Evolutionary conservation across 2,329 filamentous ascomycete genomes (phyloP).

Genomic region (Colletotrichum liaoningense): DNA sequence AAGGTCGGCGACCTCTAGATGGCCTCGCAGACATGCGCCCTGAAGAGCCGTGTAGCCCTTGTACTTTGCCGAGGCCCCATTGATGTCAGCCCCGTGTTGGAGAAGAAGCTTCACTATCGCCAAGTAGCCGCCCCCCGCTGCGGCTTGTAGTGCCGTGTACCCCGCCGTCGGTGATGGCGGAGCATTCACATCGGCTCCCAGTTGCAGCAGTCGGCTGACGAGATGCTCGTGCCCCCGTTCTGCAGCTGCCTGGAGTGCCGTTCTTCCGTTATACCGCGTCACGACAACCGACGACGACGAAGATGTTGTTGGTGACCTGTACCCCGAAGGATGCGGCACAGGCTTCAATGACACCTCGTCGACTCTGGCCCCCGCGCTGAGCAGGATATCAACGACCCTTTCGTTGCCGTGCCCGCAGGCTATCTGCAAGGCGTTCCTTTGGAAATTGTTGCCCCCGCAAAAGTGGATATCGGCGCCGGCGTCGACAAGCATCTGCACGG

Average conservation of each 20-base stretch:
- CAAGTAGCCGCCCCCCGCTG: slow-evolving; percentile 28
- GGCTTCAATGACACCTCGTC: slow-evolving; percentile 32
- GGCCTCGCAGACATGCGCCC: slow-evolving; percentile 46
- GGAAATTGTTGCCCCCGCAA: slow-evolving; percentile 47
- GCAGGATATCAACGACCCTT: slow-evolving; percentile 40
- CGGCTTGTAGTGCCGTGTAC: slow-evolving; percentile 39
- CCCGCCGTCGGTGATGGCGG: slow-evolving; percentile 33
- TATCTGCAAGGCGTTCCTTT: slow-evolving; percentile 50
- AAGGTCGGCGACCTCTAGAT: slow-evolving; percentile 43
- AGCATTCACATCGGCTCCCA: slow-evolving; percentile 46
- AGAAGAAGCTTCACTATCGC: slow-evolving; percentile 34
- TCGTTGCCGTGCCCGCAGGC: slow-evolving; percentile 45
- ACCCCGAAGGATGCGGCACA: not conserved
- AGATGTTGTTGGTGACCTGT: not conserved
- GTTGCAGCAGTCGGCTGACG: slow-evolving; percentile 42
- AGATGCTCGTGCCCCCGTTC: slow-evolving; percentile 43
- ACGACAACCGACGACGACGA: slow-evolving; percentile 24
- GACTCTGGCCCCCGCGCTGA: slow-evolving; percentile 43
- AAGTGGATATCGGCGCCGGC: slow-evolving; percentile 47
- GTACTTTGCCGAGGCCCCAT: slow-evolving; percentile 29
- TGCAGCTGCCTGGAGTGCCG: slow-evolving; percentile 50
- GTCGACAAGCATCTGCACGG: slow-evolving; percentile 43
- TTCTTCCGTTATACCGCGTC: slow-evolving; percentile 49
- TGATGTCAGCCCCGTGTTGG: slow-evolving; percentile 35
- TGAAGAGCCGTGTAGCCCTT: slow-evolving; percentile 46